A percentile compares a stretch with the other conserved stretches of the same genome.
Conservation (phyloP, 2,329 filamentous ascomycete genomes). For the Allantophomopsis lycopodina region DNA sequence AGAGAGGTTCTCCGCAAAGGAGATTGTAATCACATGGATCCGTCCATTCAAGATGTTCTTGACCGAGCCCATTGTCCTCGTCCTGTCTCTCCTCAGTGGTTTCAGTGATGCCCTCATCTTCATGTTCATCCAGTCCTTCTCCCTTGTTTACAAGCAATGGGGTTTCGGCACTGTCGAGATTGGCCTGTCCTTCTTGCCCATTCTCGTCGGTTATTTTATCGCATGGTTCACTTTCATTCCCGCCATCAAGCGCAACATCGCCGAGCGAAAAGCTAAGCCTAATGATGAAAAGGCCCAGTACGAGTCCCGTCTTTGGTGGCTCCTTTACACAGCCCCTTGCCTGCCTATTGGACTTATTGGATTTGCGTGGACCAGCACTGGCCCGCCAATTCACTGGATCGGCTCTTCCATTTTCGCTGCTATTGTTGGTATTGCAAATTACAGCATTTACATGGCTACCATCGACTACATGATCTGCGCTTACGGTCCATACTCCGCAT, state of each 20-base stretch:
- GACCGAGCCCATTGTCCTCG: constrained; percentile 61
- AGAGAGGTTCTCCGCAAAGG: constrained; percentile 41
- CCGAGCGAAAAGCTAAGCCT: constrained; percentile 33
- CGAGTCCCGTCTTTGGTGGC: constrained; percentile 51
- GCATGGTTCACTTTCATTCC: constrained; percentile 46
- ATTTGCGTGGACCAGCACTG: constrained; percentile 55
- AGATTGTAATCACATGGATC: constrained; percentile 41
- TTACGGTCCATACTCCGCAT: constrained; percentile 60
- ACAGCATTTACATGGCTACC: constrained; percentile 59
- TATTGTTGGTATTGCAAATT: constrained; percentile 61
- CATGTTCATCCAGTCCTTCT: constrained; percentile 62
- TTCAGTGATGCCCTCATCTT: constrained; percentile 68
- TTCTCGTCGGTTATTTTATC: constrained; percentile 52
- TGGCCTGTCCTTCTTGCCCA: constrained; percentile 50
- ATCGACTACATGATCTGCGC: constrained; percentile 69
- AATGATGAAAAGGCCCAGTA: constrained; percentile 48
- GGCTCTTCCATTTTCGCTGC: constrained; percentile 49
- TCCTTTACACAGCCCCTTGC: constrained; percentile 46
- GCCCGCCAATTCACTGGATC: constrained; percentile 53
- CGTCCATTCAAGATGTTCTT: constrained; percentile 62
- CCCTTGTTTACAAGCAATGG: constrained; percentile 56
- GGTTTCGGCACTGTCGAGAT: constrained; percentile 39
- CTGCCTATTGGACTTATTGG: constrained; percentile 55
- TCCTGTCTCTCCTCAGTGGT: constrained; percentile 55
- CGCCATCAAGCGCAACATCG: constrained; percentile 37